Evolutionary conservation across 257 asterid genomes (phyloP), one percentile per base, ranked within the genome.

Genomic region (Paulownia fortunei): DNA sequence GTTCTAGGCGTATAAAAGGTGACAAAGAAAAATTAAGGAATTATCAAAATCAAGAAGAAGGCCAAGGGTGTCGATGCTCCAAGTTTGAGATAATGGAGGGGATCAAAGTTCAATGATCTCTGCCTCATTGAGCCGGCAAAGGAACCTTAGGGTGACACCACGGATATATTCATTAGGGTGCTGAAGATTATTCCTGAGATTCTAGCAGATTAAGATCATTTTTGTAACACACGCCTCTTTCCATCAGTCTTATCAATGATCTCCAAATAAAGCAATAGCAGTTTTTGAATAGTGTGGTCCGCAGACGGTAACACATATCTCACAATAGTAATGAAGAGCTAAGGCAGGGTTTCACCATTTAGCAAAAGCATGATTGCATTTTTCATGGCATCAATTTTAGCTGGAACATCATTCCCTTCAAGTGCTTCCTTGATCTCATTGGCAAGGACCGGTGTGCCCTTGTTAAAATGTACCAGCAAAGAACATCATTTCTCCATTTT

Each of bases 361-460:
- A 93, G 87, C 85, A 91, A 87, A 87, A 93, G 96, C 98, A 91
- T 93, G 64, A 93, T 79, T 7, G 97, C 98, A 66, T 93, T 91
- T 82, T 90, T 91, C 97, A 91, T 90, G 59, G 92, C 98, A 24
- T 91, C 98, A 72, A 90, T 72, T 89, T 94, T 94, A 30, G 97
- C 94, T 21, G 90, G 65, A 85, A 81, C 90, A 67, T 92, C 97
- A 44, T 83, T 78, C 74, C 96, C 96, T 88, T 94, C 97, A 69
- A 92, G 97, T 62, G 98, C 94, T 77, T 94, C 97, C 89, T 90
- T 94, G 84, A 94, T 94, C 94, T 94, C 97, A 76, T 92, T 94
- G 42, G 94, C 91, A 58, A 94, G 88, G 61, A 97, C 98, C 5
- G 97, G 90, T 3, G 96, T 81, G 65, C 97, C 92, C 92, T 94